Evolutionary conservation across 345 rosid genomes (phyloP).

Genomic region (Acer negundo): DNA sequence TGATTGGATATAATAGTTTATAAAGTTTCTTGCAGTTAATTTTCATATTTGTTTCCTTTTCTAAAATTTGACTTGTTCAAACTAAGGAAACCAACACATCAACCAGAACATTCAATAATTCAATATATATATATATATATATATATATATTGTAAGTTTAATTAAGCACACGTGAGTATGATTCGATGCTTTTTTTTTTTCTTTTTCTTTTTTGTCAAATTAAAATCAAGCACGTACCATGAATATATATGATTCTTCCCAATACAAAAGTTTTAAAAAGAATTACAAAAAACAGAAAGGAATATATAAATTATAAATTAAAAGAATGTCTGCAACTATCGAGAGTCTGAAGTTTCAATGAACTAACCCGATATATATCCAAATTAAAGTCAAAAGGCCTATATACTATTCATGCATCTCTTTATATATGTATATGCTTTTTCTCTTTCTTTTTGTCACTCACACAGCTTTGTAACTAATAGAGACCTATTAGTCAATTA

Average conservation of each 20-base stretch:
- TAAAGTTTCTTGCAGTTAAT: neutral
- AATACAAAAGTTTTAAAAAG: neutral
- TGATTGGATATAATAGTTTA: neutral
- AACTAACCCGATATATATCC: neutral
- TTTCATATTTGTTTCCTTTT: neutral
- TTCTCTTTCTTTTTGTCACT: neutral
- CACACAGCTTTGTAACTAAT: neutral
- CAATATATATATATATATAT: too few species aligned
- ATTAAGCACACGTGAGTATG: neutral
- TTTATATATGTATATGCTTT: neutral
- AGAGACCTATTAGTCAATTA: neutral
- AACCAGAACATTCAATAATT: neutral
- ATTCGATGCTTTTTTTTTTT: neutral
- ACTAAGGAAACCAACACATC: neutral
- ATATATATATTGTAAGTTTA: neutral
- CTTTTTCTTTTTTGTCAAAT: neutral
- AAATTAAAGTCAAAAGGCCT: constrained; percentile 11
- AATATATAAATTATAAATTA: neutral
- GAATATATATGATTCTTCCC: neutral
- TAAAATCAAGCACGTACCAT: neutral
- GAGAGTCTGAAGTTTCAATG: neutral
- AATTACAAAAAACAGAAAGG: neutral
- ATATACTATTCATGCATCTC: neutral
- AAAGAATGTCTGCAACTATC: neutral
- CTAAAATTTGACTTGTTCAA: neutral